phyloP scores from a whole-genome alignment of 352 stramenopile genomes.

The Phytophthora citrophthora region DNA sequence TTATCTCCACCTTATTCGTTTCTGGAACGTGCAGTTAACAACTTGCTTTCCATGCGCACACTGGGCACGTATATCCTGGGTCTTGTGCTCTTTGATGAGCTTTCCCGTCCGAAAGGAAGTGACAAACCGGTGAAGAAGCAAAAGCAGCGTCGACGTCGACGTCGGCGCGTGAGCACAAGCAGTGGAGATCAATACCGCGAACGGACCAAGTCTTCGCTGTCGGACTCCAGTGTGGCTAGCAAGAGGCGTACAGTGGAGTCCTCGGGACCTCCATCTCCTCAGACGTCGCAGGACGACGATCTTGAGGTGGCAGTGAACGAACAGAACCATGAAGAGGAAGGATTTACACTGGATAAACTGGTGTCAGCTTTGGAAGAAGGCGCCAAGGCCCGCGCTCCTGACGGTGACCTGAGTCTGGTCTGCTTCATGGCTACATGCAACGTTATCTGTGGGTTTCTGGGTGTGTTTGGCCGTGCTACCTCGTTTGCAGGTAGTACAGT shows the following conservation, averaged over 20 bases:
- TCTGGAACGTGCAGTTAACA: slow-evolving; percentile 46
- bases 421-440: slow-evolving; percentile 64
- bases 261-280: slow-evolving; percentile 29
- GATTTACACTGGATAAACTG: slow-evolving; percentile 58
- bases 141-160: slow-evolving; percentile 22
- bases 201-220: slow-evolving; percentile 33
- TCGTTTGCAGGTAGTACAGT: slow-evolving; percentile 83
- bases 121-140: slow-evolving; percentile 19
- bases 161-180: slow-evolving; percentile 17
- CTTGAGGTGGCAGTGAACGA: slow-evolving; percentile 65
- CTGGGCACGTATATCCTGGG: slow-evolving; percentile 55
- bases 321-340: slow-evolving; percentile 39
- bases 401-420: slow-evolving; percentile 50
- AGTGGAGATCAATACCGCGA: slow-evolving; percentile 13
- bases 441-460: slow-evolving; percentile 74
- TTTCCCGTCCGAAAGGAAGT: slow-evolving; percentile 26
- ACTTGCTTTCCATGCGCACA: slow-evolving; percentile 57
- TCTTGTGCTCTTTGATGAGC: slow-evolving; percentile 64
- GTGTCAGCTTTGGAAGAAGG: slow-evolving; percentile 45
- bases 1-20: slow-evolving; percentile 31
- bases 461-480: slow-evolving; percentile 80
- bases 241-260: slow-evolving; percentile 15
- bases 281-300: slow-evolving; percentile 54
- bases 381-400: slow-evolving; percentile 27
- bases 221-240: slow-evolving; percentile 21